Evolutionary conservation across 2,329 filamentous ascomycete genomes (phyloP).

Genomic region (Aspergillus flavus): DNA sequence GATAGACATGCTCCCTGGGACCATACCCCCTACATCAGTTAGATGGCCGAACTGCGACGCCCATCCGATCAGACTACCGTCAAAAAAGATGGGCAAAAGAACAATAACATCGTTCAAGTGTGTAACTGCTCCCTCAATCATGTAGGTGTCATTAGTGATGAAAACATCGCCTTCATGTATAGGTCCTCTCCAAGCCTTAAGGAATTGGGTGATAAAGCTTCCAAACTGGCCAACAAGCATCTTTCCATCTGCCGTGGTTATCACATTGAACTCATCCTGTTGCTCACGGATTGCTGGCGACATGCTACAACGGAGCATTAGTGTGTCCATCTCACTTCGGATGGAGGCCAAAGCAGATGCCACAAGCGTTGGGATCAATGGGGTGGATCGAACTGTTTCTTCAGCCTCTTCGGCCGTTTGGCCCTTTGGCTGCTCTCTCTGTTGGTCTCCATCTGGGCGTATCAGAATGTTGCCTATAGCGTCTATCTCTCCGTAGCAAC

Average conservation of each 20-base stretch:
- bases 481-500: conserved; percentile 51
- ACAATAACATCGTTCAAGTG: conserved; percentile 56
- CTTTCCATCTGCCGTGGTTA: conserved; percentile 51
- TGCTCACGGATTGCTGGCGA: conserved; percentile 55
- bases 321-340: conserved; percentile 54
- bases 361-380: conserved; percentile 49
- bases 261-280: conserved; percentile 58
- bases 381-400: conserved; percentile 41
- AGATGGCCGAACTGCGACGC: conserved; percentile 56
- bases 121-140: conserved; percentile 52
- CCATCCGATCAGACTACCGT: conserved; percentile 51
- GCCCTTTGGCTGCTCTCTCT: conserved; percentile 16
- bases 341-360: conserved; percentile 50
- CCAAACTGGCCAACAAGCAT: conserved; percentile 58
- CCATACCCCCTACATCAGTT: conserved; percentile 51
- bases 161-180: conserved; percentile 55
- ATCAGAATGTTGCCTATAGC: conserved; percentile 54
- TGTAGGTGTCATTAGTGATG: conserved; percentile 55
- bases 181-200: conserved; percentile 50
- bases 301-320: conserved; percentile 56
- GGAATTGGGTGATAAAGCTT: conserved; percentile 53
- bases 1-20: conserved; percentile 55
- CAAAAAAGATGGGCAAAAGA: conserved; percentile 51
- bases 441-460: conserved; percentile 36
- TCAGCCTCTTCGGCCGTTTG: conserved; percentile 43